Conservation (phyloP, 495 filamentous ascomycete species). For the Aspergillus funiculosus region DNA sequence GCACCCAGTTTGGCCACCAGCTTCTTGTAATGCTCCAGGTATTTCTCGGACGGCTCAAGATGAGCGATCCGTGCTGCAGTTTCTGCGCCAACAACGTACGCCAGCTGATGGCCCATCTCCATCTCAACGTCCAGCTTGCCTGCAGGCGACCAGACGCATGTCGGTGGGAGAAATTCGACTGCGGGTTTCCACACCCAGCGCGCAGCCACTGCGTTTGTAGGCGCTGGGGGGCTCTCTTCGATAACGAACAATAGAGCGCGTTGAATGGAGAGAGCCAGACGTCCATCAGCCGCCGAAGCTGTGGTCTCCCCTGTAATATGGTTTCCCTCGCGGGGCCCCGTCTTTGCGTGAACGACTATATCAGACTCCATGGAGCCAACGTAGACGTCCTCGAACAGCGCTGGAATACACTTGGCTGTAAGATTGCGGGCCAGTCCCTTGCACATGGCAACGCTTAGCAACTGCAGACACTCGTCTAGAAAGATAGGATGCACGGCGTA, state of each 20-base stretch:
- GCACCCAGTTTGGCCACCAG: too few species aligned
- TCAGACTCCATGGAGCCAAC: neutral
- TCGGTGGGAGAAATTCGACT: neutral
- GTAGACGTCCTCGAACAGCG: neutral
- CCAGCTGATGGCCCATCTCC: neutral
- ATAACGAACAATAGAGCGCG: neutral
- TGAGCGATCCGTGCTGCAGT: neutral
- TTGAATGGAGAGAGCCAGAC: neutral
- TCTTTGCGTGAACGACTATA: neutral
- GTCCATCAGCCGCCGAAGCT: neutral
- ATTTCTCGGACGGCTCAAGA: neutral
- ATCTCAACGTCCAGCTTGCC: neutral
- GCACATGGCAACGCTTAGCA: constrained; percentile 27
- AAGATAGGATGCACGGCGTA: constrained; percentile 37
- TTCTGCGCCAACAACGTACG: neutral
- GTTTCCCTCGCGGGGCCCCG: neutral
- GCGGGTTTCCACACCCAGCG: constrained; percentile 24
- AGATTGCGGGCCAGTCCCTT: constrained; percentile 14
- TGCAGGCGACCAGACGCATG: neutral
- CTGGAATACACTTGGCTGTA: neutral
- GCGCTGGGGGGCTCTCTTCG: neutral
- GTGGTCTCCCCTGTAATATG: neutral
- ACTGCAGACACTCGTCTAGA: constrained; percentile 41
- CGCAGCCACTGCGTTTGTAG: neutral
- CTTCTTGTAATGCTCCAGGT: constrained; percentile 2